Evolutionary conservation across 768 basidiomycete species (phyloP).

Genomic region (Phallus indusiatus): DNA sequence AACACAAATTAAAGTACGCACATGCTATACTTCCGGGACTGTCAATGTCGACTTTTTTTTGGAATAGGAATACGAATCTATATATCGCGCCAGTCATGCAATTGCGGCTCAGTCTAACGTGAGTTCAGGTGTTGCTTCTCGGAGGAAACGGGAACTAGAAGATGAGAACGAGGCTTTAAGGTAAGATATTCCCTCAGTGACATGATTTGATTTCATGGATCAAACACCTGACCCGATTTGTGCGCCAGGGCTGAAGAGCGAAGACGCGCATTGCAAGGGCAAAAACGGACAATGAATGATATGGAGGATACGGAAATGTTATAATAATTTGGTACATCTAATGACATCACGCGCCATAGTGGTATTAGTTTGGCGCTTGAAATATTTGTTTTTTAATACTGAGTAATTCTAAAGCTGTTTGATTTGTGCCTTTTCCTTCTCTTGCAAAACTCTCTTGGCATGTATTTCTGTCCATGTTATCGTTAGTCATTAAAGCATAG

Average conservation of each 20-base stretch:
- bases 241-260: constrained; percentile 31
- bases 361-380: neutral
- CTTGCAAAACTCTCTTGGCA: constrained; percentile 67
- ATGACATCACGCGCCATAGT: constrained; percentile 10
- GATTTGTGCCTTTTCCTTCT: constrained; percentile 77
- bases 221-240: no score
- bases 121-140: constrained; percentile 36
- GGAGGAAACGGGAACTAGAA: constrained; percentile 60
- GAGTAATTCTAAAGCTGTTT: constrained; percentile 50
- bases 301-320: constrained; percentile 5
- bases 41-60: neutral
- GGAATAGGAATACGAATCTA: constrained; percentile 81
- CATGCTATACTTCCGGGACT: neutral
- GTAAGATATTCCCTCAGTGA: neutral
- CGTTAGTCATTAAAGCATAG: neutral
- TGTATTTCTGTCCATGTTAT: constrained; percentile 51
- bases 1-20: constrained; percentile 75
- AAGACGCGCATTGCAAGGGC: constrained; percentile 24
- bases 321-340: neutral
- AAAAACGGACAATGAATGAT: neutral
- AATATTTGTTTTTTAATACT: neutral
- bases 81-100: constrained; percentile 71
- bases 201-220: no score
- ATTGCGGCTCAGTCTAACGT: constrained; percentile 48
- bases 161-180: constrained; percentile 50